Evolutionary conservation across 2,329 filamentous ascomycete genomes (phyloP).

Genomic region (Stromatinia cepivora): DNA sequence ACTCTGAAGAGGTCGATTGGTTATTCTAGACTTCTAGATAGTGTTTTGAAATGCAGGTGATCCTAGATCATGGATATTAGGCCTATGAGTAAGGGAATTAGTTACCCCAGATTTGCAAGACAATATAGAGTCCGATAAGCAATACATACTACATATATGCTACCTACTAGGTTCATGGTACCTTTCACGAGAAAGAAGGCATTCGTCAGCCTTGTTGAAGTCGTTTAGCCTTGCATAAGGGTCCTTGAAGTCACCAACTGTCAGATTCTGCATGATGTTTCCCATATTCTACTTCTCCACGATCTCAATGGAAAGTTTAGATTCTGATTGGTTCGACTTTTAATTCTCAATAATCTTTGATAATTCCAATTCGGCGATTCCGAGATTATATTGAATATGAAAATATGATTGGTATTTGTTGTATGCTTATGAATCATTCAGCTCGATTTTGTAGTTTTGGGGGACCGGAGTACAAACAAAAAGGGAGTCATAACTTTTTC

Average conservation of each 20-base stretch:
- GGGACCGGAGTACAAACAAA: conserved; percentile 6
- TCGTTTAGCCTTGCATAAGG: conserved; percentile 6
- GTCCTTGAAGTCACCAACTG: background rate
- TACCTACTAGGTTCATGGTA: background rate
- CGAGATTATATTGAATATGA: background rate
- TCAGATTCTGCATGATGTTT: background rate
- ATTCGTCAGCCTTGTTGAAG: conserved; percentile 10
- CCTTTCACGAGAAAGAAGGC: background rate
- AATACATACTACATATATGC: background rate
- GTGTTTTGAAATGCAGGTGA: background rate
- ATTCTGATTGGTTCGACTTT: background rate
- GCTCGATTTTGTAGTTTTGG: background rate
- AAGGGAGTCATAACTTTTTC: background rate
- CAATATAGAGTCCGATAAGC: background rate
- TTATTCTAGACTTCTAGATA: background rate
- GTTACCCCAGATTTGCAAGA: background rate
- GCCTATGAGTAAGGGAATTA: background rate
- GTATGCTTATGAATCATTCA: conserved; percentile 3
- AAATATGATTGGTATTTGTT: background rate
- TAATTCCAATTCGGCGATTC: background rate
- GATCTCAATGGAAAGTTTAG: background rate
- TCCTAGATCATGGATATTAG: background rate
- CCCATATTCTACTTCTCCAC: background rate
- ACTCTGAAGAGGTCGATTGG: background rate
- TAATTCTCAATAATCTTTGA: background rate